Conservation (phyloP, 495 filamentous ascomycete species). For the Neurospora pannonica region DNA sequence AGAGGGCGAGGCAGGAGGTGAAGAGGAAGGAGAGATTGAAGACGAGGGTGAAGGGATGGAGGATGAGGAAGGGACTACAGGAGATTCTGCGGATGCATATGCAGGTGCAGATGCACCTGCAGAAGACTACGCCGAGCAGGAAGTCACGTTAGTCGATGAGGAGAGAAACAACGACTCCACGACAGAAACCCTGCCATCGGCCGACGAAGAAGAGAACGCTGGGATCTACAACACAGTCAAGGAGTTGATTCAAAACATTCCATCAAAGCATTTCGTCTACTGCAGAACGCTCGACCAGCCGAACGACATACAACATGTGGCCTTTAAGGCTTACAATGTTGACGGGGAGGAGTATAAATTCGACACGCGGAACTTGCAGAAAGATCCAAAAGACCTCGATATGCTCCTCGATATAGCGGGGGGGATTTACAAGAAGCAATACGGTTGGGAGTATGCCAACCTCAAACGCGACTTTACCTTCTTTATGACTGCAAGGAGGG, state of each 20-base stretch:
- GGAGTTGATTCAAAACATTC: neutral
- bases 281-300: neutral
- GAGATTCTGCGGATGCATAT: neutral
- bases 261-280: neutral
- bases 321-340: neutral
- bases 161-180: neutral
- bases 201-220: neutral
- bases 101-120: neutral
- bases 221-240: neutral
- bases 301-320: neutral
- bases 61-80: neutral
- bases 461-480: neutral
- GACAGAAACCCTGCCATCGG: neutral
- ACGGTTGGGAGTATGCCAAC: neutral
- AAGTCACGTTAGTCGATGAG: neutral
- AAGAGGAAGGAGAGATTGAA: neutral
- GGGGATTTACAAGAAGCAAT: neutral
- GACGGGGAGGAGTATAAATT: fast-evolving
- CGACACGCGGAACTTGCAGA: neutral
- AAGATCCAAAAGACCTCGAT: neutral
- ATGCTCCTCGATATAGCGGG: neutral
- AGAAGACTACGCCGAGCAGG: neutral
- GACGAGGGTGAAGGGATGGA: neutral
- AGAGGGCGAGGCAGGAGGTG: neutral
- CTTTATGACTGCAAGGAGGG: neutral